Conservation (phyloP, 2,329 filamentous ascomycete species). For the Lachnellula suecica region DNA sequence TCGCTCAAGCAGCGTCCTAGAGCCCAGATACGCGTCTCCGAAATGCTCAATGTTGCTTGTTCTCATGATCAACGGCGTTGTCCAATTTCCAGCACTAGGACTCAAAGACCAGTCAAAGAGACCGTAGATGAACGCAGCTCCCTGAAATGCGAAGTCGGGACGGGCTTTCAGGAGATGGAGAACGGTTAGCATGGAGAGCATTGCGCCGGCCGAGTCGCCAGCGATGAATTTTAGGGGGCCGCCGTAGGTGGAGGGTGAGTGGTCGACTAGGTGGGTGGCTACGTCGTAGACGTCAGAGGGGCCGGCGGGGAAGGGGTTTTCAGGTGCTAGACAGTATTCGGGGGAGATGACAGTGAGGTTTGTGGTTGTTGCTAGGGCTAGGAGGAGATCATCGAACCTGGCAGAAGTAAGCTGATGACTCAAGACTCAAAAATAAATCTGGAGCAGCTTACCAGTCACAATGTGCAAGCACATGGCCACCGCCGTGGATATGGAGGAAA, state of each 20-base stretch:
- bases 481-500: slow-evolving; percentile 56
- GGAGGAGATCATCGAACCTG: slow-evolving; percentile 43
- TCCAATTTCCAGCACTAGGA: slow-evolving; percentile 52
- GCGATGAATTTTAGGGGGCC: slow-evolving; percentile 42
- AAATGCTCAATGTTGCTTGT: slow-evolving; percentile 46
- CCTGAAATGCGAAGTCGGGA: slow-evolving; percentile 39
- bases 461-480: slow-evolving; percentile 43
- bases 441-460: slow-evolving; percentile 41
- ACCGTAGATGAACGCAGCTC: no score
- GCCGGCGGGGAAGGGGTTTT: slow-evolving; percentile 54
- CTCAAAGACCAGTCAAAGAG: no score
- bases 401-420: no score
- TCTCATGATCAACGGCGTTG: slow-evolving; percentile 53
- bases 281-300: slow-evolving; percentile 58
- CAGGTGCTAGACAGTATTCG: slow-evolving; percentile 60
- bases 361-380: slow-evolving; percentile 47
- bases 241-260: slow-evolving; percentile 42
- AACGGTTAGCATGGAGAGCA: slow-evolving; percentile 45
- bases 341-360: slow-evolving; percentile 51
- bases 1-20: slow-evolving; percentile 38
- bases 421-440: no score
- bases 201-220: slow-evolving; percentile 52
- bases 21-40: slow-evolving; percentile 44
- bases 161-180: slow-evolving; percentile 44
- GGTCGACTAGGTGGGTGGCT: slow-evolving; percentile 50